Evolutionary conservation across 768 basidiomycete genomes (phyloP), one percentile per base, ranked within the genome.

Genomic region (Boletales sp.): DNA sequence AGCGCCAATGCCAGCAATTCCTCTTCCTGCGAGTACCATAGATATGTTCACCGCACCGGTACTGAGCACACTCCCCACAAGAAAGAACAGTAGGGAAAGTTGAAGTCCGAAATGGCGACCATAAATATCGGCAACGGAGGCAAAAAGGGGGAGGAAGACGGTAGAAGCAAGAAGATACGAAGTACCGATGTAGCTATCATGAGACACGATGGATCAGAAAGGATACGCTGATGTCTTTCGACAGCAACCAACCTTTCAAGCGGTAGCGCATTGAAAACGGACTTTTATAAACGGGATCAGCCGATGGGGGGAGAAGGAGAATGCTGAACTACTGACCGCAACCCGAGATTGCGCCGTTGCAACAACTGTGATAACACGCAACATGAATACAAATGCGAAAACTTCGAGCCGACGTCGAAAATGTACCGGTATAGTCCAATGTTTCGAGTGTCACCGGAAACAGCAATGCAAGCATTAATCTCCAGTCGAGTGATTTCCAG

Each of bases 271-370:
- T 68, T 57, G 38, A 67, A 68, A 11, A 68, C 44, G 17, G 65
- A 67, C 65, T 67, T 45, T 37, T 34, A 38, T 15, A 17, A 30
- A 19, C 17, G 21, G 21, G 17, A 27, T 50, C 15, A 55, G 27
- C 38, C 9, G 3, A 40, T 21, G 10, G 1, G 12, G 24, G 17
- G 30, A 50, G 8, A 29, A 17, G 14, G 8, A 19, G 30, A 12
- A 12, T 4, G 2, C 2, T 17, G 13, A 15, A 38, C 13, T 3
- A 58, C 73, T 41, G 54, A 78, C 76, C 10, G 78, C 79, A 50
- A 80, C 80, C 32, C 71, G 72, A 29, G 74, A 62, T 48, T 80
- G 78, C 4, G 79, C 76, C 13, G 77, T 80, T 5, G 79, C 78
- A 29, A 80, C 75, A 2, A 79, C 78, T 75, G 47, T 43, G 15